These are phyloP conservation scores for Rhizopogon vinicolor DNA, from an alignment of 768 basidiomycete genomes.

Conservation along the genomic window DNA sequence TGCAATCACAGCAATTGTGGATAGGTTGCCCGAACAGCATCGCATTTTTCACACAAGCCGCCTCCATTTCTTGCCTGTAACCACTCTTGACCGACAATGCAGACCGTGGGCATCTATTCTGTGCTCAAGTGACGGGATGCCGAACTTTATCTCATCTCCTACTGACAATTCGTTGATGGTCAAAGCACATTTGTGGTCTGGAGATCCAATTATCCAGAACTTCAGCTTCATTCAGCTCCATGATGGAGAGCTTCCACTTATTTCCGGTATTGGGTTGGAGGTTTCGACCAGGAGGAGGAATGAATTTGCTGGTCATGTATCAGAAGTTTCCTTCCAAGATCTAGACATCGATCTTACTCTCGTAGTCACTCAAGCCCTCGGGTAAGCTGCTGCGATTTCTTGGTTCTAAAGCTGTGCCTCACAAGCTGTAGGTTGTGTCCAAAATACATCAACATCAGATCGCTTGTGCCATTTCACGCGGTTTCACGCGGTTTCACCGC, in stretches of 20 bases:
- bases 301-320: conserved; percentile 52
- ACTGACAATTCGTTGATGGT: conserved; percentile 15
- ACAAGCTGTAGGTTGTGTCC: conserved; percentile 47
- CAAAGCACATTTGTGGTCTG: conserved; percentile 30
- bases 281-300: conserved; percentile 53
- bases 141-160: conserved; percentile 25
- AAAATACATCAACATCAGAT: conserved; percentile 44
- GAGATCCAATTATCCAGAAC: conserved; percentile 49
- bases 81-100: conserved; percentile 25
- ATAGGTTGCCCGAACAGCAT: conserved; percentile 25
- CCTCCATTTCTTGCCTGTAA: conserved; percentile 26
- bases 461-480: conserved; percentile 35
- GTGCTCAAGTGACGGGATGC: conserved; percentile 19
- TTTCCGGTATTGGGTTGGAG: conserved; percentile 59
- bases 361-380: conserved; percentile 51
- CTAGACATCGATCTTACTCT: conserved; percentile 33
- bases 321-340: conserved; percentile 25
- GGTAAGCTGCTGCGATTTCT: conserved; percentile 32
- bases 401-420: not conserved
- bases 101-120: conserved; percentile 30
- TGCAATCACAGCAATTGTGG: conserved; percentile 17
- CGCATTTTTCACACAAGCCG: conserved; percentile 26
- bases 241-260: conserved; percentile 26
- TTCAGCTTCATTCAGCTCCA: conserved; percentile 9
- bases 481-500: conserved; percentile 32